These are phyloP conservation scores for Claviceps paspali DNA, from an alignment of 2,329 filamentous ascomycete species.

Conservation along the genomic window DNA sequence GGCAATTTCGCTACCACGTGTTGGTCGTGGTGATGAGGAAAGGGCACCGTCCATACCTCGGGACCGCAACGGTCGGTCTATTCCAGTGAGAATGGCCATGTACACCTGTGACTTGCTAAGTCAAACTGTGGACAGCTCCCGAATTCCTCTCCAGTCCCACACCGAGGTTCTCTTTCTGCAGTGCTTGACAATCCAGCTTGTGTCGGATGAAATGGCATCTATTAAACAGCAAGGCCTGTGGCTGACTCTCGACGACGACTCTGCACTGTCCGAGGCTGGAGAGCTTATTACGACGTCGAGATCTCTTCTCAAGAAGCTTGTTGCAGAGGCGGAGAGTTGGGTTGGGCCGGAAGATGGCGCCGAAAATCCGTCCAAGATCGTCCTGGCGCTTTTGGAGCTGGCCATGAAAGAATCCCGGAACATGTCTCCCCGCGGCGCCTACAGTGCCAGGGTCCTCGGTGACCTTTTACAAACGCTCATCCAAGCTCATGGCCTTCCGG, in stretches of 20 bases:
- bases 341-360: conserved; percentile 14
- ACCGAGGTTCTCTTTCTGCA: conserved; percentile 37
- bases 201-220: conserved; percentile 37
- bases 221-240: conserved; percentile 31
- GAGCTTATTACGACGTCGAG: conserved; percentile 27
- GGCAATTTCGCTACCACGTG: conserved; percentile 41
- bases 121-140: conserved; percentile 21
- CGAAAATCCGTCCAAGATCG: conserved; percentile 19
- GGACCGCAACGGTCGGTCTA: conserved; percentile 55
- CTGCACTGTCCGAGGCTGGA: conserved; percentile 24
- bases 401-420: conserved; percentile 28
- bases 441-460: conserved; percentile 36
- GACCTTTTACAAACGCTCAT: conserved; percentile 32
- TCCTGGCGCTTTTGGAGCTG: conserved; percentile 27
- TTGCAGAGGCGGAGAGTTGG: conserved; percentile 23
- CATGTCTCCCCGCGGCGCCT: conserved; percentile 29
- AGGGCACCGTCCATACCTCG: conserved; percentile 23
- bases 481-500: conserved; percentile 30
- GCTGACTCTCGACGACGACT: conserved; percentile 21
- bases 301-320: conserved; percentile 19
- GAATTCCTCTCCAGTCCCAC: conserved; percentile 26
- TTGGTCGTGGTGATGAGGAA: not conserved
- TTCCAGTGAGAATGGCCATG: conserved; percentile 59
- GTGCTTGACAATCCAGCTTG: conserved; percentile 33
- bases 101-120: conserved; percentile 49